phyloP scores from a whole-genome alignment of 192 early-diverging fungal genomes.

The Coemansia sp. region DNA sequence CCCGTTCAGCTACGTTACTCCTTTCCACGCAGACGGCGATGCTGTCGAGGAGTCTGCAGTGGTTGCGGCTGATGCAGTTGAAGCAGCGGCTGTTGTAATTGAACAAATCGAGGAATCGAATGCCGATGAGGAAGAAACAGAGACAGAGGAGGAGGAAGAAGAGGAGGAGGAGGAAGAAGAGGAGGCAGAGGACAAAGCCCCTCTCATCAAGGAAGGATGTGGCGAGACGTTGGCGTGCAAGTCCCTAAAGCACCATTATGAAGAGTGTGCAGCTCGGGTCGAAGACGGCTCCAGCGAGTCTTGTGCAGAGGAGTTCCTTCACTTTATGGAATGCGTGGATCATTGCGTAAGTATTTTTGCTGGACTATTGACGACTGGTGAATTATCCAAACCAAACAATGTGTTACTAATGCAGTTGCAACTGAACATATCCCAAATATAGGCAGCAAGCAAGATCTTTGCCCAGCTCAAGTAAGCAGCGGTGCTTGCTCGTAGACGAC shows the following conservation, averaged over 20 bases:
- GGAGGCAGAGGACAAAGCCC: constrained; percentile 41
- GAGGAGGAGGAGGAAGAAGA: constrained; percentile 39
- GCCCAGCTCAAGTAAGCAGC: constrained; percentile 55
- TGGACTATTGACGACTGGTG: neutral
- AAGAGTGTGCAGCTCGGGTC: constrained; percentile 74
- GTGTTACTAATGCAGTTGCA: neutral
- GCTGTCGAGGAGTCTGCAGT: constrained; percentile 8
- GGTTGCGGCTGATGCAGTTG: constrained; percentile 46
- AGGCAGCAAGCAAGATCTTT: constrained; percentile 65
- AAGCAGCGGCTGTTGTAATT: constrained; percentile 28
- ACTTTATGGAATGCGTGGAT: constrained; percentile 79
- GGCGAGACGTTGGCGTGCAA: constrained; percentile 60
- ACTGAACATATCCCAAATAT: constrained; percentile 13
- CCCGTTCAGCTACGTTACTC: constrained; percentile 59
- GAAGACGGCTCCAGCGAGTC: constrained; percentile 69
- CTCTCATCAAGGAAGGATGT: constrained; percentile 46
- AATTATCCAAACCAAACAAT: neutral
- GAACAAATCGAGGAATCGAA: constrained; percentile 36
- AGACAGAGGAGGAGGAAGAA: constrained; percentile 21
- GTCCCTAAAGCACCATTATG: constrained; percentile 71
- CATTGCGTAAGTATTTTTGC: constrained; percentile 66
- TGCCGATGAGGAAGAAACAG: constrained; percentile 39
- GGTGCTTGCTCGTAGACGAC: neutral
- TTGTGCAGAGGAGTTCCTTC: constrained; percentile 78
- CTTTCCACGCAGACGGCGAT: constrained; percentile 64